Conservation (phyloP, 2,329 filamentous ascomycete species). For the Colletotrichum shisoi region DNA sequence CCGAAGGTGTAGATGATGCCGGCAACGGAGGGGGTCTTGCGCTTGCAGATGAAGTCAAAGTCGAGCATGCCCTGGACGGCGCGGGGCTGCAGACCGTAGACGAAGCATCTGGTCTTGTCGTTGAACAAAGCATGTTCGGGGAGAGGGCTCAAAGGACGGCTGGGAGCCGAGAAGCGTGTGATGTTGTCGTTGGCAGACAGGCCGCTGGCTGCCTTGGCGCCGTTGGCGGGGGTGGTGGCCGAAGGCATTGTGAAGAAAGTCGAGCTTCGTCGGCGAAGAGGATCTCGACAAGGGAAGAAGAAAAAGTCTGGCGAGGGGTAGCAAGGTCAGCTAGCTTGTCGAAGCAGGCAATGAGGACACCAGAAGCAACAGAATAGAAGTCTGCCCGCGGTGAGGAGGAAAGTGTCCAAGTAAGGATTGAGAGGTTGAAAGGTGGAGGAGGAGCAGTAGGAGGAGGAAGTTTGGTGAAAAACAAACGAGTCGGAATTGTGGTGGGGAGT, state of each 20-base stretch:
- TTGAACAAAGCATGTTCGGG: constrained; percentile 93
- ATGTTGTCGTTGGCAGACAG: constrained; percentile 97
- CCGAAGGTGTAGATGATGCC: constrained; percentile 99
- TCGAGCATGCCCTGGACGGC: constrained; percentile 94
- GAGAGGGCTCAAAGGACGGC: constrained; percentile 87
- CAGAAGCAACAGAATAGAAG: constrained; percentile 31
- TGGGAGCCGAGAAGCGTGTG: constrained; percentile 91
- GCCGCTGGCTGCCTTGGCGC: constrained; percentile 55
- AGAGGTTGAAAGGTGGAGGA: constrained; percentile 30
- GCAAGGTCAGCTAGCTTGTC: constrained; percentile 39
- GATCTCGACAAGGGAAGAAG: constrained; percentile 34
- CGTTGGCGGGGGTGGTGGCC: constrained; percentile 51
- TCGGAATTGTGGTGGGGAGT: constrained; percentile 38
- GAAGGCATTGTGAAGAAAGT: constrained; percentile 61
- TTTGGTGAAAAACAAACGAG: constrained; percentile 37
- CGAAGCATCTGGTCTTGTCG: constrained; percentile 99
- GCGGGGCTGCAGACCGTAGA: constrained; percentile 98
- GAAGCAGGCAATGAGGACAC: constrained; percentile 37
- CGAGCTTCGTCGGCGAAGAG: constrained; percentile 32
- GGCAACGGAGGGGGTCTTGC: constrained; percentile 91
- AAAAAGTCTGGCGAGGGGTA: constrained; percentile 40
- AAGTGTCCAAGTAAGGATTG: constrained; percentile 33
- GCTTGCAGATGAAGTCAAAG: constrained; percentile 99
- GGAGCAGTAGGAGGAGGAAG: constrained; percentile 30
- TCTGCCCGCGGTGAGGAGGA: constrained; percentile 32